Percentiles rank a stretch among this genome's conserved stretches.
Conservation (phyloP, 768 basidiomycete genomes). For the Serendipita sp. region DNA sequence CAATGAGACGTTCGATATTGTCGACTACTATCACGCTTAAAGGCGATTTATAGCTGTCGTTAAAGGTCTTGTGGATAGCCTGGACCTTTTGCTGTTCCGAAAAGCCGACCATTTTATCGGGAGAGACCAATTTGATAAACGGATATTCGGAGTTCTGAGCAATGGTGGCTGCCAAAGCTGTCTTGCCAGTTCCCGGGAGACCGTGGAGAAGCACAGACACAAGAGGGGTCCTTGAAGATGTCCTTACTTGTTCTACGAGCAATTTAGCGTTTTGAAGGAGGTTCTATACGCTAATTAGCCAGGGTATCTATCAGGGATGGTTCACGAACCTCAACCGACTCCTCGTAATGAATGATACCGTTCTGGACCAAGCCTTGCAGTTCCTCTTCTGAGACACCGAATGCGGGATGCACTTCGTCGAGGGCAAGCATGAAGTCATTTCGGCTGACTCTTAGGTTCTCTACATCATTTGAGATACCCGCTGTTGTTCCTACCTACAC, state of each 20-base stretch:
- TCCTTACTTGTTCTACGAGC: constrained; percentile 85
- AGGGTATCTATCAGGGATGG: neutral
- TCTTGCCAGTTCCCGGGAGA: constrained; percentile 82
- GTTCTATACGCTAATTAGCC: constrained; percentile 32
- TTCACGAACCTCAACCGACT: constrained; percentile 44
- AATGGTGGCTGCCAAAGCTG: constrained; percentile 84
- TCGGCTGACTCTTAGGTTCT: constrained; percentile 75
- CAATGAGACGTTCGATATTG: constrained; percentile 80
- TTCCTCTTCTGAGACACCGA: constrained; percentile 96
- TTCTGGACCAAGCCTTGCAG: constrained; percentile 84
- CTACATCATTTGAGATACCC: constrained; percentile 89
- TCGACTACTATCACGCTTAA: constrained; percentile 92
- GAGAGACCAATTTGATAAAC: constrained; percentile 93
- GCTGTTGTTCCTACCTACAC: constrained; percentile 79
- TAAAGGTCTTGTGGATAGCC: constrained; percentile 81
- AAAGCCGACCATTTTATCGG: constrained; percentile 93
- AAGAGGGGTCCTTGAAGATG: constrained; percentile 76
- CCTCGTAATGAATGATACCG: constrained; percentile 82
- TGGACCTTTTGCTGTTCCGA: constrained; percentile 84
- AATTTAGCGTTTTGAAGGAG: constrained; percentile 72
- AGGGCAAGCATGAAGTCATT: constrained; percentile 79
- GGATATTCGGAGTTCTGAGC: constrained; percentile 88
- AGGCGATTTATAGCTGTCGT: constrained; percentile 94
- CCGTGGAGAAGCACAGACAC: constrained; percentile 85
- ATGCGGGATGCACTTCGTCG: constrained; percentile 89